These are phyloP conservation scores for Populus hybrid DNA, from an alignment of 441 rosid species.

Conservation along the genomic window DNA sequence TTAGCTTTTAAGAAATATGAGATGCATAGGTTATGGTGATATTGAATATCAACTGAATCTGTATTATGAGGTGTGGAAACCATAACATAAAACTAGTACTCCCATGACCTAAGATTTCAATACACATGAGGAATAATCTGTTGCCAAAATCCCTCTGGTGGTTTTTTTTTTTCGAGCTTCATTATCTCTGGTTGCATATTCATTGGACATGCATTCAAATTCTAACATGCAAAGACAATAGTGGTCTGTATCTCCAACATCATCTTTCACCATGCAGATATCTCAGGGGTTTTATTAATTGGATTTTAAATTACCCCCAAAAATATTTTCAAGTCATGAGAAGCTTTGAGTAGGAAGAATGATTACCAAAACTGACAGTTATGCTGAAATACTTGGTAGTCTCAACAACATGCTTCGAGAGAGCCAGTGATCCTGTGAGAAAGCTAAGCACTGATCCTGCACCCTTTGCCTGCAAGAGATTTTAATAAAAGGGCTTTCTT, in stretches of 20 bases:
- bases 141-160: not conserved
- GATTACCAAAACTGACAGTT: conserved; percentile 92
- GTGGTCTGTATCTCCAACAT: not conserved
- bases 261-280: not conserved
- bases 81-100: not conserved
- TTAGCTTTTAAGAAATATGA: not conserved
- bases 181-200: not conserved
- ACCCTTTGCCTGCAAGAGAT: conserved; percentile 70
- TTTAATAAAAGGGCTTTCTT: not conserved
- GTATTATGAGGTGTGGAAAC: not conserved
- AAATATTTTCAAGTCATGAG: not conserved
- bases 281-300: not conserved
- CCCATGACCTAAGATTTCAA: not conserved
- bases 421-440: conserved; percentile 74
- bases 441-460: conserved; percentile 95
- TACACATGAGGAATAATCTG: not conserved
- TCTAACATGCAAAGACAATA: not conserved
- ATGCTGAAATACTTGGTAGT: conserved; percentile 86
- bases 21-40: not conserved
- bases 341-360: conserved; percentile 10
- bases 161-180: not conserved
- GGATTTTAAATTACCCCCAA: not conserved
- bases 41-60: not conserved
- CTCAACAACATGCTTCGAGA: conserved; percentile 82
- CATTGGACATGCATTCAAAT: not conserved